Evolutionary conservation across 1,284 basidiomycete species (phyloP).

Genomic region (Boletellus deceptivus): DNA sequence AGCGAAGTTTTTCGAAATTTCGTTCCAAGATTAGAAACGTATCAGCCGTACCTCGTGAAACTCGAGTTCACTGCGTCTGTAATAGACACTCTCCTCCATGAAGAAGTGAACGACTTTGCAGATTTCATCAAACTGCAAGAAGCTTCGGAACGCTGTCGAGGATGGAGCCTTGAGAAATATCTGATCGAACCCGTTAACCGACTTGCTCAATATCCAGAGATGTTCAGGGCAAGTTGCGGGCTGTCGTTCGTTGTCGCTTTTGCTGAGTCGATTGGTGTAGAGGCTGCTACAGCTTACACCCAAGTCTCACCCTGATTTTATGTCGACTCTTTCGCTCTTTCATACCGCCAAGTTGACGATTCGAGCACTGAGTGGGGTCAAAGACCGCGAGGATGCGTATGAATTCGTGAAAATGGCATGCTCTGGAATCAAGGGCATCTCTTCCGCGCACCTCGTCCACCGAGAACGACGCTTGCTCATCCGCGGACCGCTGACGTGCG

Average conservation of each 20-base stretch:
- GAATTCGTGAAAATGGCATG: slow-evolving; percentile 64
- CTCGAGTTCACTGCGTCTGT: slow-evolving; percentile 59
- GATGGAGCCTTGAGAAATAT: slow-evolving; percentile 64
- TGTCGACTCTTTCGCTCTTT: slow-evolving; percentile 63
- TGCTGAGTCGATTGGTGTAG: slow-evolving; percentile 36
- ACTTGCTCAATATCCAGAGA: slow-evolving; percentile 67
- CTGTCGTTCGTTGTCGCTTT: neutral
- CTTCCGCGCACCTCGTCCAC: slow-evolving; percentile 50
- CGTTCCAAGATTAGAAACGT: slow-evolving; percentile 68
- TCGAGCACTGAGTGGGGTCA: slow-evolving; percentile 77
- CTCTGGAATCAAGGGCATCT: slow-evolving; percentile 58
- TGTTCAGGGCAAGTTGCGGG: slow-evolving; percentile 64
- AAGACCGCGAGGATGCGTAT: slow-evolving; percentile 81
- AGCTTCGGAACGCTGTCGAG: slow-evolving; percentile 47
- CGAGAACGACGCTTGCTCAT: slow-evolving; percentile 75
- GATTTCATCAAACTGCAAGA: slow-evolving; percentile 82
- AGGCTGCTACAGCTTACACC: slow-evolving; percentile 68
- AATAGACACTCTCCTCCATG: slow-evolving; percentile 55
- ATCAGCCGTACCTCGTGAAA: slow-evolving; percentile 81
- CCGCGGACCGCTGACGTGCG: slow-evolving; percentile 55
- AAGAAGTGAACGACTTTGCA: slow-evolving; percentile 68
- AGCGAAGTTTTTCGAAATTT: slow-evolving; percentile 59
- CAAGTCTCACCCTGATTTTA: slow-evolving; percentile 63
- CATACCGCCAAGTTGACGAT: slow-evolving; percentile 68
- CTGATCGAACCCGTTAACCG: slow-evolving; percentile 76